Percentiles rank a stretch among this genome's conserved stretches.
Conservation (phyloP, 805 yeast genomes). For the Candida jianshihensis region DNA sequence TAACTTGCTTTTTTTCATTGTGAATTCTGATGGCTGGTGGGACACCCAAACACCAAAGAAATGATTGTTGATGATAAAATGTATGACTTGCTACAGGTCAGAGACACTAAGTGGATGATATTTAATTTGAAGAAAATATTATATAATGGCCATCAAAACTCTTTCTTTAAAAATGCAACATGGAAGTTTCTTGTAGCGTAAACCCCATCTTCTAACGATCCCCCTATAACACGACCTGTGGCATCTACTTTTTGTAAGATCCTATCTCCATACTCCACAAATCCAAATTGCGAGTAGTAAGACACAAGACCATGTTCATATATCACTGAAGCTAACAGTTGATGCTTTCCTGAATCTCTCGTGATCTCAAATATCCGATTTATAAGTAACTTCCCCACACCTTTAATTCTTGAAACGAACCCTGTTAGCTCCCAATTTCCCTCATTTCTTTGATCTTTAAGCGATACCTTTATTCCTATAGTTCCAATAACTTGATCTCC, state of each 20-base stretch:
- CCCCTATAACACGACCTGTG: constrained; percentile 14
- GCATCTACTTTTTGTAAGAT: constrained; percentile 9
- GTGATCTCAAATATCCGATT: too few species aligned
- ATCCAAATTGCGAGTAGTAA: constrained; percentile 15
- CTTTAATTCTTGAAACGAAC: too few species aligned
- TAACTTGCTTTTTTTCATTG: too few species aligned
- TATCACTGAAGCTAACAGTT: constrained; percentile 11
- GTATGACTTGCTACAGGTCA: too few species aligned
- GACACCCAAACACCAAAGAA: too few species aligned
- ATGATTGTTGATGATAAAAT: too few species aligned
- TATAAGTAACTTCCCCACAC: too few species aligned
- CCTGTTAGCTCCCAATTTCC: neutral
- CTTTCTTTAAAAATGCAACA: constrained; percentile 12
- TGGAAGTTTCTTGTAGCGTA: constrained; percentile 17
- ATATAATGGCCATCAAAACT: too few species aligned
- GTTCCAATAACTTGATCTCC: constrained; percentile 11
- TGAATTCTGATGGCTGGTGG: too few species aligned
- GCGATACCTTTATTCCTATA: constrained; percentile 7
- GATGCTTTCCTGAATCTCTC: neutral
- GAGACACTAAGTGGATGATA: too few species aligned
- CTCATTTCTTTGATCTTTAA: too few species aligned
- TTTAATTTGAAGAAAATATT: too few species aligned
- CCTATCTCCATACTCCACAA: constrained; percentile 9
- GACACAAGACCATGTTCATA: constrained; percentile 13
- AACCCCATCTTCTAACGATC: constrained; percentile 14